Base-by-base conservation (phyloP, 768 basidiomycete species). In the Mycena leptocephala region DNA sequence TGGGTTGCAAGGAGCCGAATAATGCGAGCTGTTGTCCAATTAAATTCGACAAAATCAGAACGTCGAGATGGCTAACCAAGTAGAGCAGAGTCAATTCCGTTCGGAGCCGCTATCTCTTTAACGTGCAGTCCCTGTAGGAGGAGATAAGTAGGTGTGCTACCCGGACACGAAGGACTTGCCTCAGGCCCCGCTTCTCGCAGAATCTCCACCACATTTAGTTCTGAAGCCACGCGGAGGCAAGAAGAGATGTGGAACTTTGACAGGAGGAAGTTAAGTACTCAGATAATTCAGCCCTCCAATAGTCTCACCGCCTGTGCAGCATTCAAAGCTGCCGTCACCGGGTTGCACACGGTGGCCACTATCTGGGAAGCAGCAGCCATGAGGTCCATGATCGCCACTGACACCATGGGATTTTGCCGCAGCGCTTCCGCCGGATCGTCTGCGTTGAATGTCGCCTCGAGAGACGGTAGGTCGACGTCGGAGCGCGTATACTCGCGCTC, bases 311-410 rank as follows among this genome's bases (percentile, higher is more conserved):
- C 65, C 28, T 51, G 48, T 2, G 65, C 11, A 4, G 46, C 32
- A 35, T 67, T 67, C n/a, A 67, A 6, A 1, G 18, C 20, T 9
- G n/a, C 6, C 46, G n/a, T 35, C 3, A 13, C 14, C 1, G 65
- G 65, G 18, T 35, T 53, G 11, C 9, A 51, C 2, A 67, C 65
- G 5, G 30, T 35, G 9, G 65, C 46, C 2, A 46, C 3, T 5
- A 67, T 48, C 18, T 67, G 65, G 5, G 65, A 67, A 18, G 65
- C 48, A 10, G 65, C 65, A 10, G 63, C 63, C 33, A 67, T n/a
- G 11, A 67, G 13, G 30, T 67, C n/a, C 18, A 51, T 6, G 1
- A 35, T n/a, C 18, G 43, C 46, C 2, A 3, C 33, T 1, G 65
- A 22, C 11, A 67, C 65, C 18, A 3, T 20, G 32, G 48, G 46